Evolutionary conservation across 768 basidiomycete genomes (phyloP).

Genomic region (Mycena metata): DNA sequence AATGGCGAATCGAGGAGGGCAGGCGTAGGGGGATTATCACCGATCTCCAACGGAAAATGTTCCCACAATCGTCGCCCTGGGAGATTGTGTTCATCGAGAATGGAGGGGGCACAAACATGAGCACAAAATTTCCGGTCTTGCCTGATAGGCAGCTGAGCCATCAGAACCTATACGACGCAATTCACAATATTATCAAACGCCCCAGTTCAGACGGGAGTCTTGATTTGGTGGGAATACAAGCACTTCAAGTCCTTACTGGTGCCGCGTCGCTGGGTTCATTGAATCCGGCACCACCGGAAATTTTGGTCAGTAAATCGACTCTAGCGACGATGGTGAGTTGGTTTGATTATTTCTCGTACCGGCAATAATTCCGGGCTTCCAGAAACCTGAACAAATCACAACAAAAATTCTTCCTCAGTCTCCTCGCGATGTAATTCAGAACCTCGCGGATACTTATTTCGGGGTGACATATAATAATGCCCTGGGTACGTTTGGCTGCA

Average conservation of each 20-base stretch:
- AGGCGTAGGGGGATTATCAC: slow-evolving; percentile 13
- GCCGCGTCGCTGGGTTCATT: slow-evolving; percentile 1
- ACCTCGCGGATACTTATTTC: background rate
- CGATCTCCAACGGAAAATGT: slow-evolving; percentile 20
- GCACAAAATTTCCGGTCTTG: too few relatives aligned
- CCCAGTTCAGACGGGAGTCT: background rate
- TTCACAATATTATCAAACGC: background rate
- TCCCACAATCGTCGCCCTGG: slow-evolving; percentile 9
- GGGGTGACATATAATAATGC: background rate
- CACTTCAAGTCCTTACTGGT: background rate
- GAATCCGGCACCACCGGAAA: background rate
- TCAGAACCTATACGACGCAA: slow-evolving; percentile 11
- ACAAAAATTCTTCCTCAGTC: background rate
- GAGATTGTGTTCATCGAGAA: slow-evolving; percentile 19
- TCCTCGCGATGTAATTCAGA: background rate
- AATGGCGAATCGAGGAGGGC: slow-evolving; percentile 14
- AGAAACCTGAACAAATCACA: too few relatives aligned
- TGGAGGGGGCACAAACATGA: background rate
- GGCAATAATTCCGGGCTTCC: too few relatives aligned
- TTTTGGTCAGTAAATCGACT: background rate
- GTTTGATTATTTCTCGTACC: too few relatives aligned
- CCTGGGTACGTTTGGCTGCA: background rate
- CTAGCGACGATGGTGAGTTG: too few relatives aligned
- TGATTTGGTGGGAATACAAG: slow-evolving; percentile 4
- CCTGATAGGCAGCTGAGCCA: background rate